Base-by-base conservation (phyloP, 805 yeast species). In the Diddensiella santjacobensis region DNA sequence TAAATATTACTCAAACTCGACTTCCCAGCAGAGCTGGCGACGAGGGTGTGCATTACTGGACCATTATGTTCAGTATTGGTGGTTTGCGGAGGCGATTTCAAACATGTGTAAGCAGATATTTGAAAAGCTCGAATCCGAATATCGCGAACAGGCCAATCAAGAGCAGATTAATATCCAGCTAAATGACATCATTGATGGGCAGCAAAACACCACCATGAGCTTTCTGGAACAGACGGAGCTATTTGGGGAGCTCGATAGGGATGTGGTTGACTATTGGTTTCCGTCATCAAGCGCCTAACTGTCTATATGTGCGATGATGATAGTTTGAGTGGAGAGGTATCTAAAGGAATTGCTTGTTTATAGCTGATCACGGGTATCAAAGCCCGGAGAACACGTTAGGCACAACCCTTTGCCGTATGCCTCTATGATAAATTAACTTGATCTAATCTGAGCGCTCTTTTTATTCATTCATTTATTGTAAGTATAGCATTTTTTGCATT, bases 71-170 rank as follows among this genome's bases (percentile, higher is more conserved):
- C 49, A 50, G 8, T 39, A 47, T 11, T 62, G 66, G 66, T 62
- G 65, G 63, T 58, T 58, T 3, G 65, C 66, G n/a, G 64, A 61
- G 40, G 62, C 65, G 3, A 59, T 62, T 63, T 58, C 59, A 10
- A 45, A 52, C 10, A 56, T 62, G 63, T 60, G 60, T 24, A 37
- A 53, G 22, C 44, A 53, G 6, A 62, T 60, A 3, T 62, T 62
- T 44, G 53, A 41, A 11, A 52, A 47, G 40, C 45, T 50, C 11
- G 53, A 52, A 31, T 18, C 30, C 8, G 49, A 50, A 20, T 44
- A 43, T 22, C 30, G 29, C 19, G 24, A 40, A 19, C 15, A 19
- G 10, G 47, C 33, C 10, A 18, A 23, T 4, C 22, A 13, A 6
- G 40, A 33, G 8, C 22, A 38, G n/a, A 44, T 44, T 17, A 22